These are phyloP conservation scores for Prosopis cineraria DNA, from an alignment of 306 rosid species.

Conservation along the genomic window DNA sequence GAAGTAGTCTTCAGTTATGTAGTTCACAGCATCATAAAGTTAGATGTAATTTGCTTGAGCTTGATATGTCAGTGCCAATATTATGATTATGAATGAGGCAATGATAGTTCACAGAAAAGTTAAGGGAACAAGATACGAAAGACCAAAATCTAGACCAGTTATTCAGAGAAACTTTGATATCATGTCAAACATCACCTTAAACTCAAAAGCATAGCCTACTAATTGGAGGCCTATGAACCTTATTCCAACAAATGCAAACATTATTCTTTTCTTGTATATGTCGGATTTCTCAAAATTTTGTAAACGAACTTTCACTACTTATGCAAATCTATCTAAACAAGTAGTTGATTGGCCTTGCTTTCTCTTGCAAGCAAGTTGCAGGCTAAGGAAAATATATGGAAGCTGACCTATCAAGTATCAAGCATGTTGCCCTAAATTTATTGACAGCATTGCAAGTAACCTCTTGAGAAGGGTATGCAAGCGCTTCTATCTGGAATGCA, in stretches of 20 bases:
- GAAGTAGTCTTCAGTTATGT: background rate
- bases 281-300: background rate
- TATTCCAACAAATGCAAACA: background rate
- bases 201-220: background rate
- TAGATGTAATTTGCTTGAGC: background rate
- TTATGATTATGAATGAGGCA: background rate
- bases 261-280: constrained; percentile 2
- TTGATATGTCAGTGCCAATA: background rate
- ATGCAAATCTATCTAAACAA: background rate
- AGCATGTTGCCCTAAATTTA: constrained; percentile 54
- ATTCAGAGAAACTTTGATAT: background rate
- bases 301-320: background rate
- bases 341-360: background rate
- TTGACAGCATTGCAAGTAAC: constrained; percentile 44
- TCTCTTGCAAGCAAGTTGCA: background rate
- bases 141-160: background rate
- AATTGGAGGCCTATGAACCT: background rate
- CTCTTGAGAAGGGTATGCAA: constrained; percentile 47
- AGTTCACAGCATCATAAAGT: background rate
- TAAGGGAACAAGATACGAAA: background rate
- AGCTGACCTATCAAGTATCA: constrained; percentile 73
- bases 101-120: background rate
- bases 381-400: constrained; percentile 1
- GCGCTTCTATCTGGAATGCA: constrained; percentile 51
- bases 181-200: background rate